These are phyloP conservation scores for Quillaja saponaria DNA, from an alignment of 306 rosid genomes.

Conservation along the genomic window DNA sequence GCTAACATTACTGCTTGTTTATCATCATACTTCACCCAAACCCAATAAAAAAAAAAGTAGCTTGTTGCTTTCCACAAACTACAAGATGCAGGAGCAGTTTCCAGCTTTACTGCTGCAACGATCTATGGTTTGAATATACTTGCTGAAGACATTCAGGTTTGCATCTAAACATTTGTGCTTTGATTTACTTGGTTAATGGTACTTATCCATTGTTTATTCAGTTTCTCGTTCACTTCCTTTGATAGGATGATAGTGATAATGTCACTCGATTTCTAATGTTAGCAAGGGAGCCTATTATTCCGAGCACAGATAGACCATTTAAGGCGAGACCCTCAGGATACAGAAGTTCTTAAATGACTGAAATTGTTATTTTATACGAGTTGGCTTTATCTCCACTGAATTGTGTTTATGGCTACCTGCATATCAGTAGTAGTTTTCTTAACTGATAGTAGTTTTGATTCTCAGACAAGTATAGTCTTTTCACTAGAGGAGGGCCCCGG, in stretches of 20 bases:
- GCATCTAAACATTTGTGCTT: slow-evolving; percentile 19
- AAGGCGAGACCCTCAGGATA: slow-evolving; percentile 53
- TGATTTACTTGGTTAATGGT: slow-evolving; percentile 5
- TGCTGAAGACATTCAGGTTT: slow-evolving; percentile 91
- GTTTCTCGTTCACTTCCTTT: slow-evolving; percentile 33
- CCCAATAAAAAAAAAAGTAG: slow-evolving; percentile 56
- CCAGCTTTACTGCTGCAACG: slow-evolving; percentile 76
- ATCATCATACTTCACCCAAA: slow-evolving; percentile 33
- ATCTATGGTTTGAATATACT: slow-evolving; percentile 81
- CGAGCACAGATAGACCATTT: slow-evolving; percentile 84
- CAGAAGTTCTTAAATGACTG: slow-evolving; percentile 7
- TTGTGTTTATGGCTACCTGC: slow-evolving; percentile 22
- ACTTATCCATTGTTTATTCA: slow-evolving; percentile 19
- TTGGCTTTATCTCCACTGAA: slow-evolving; percentile 3
- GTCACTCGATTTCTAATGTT: slow-evolving; percentile 87
- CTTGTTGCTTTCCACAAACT: slow-evolving; percentile 68
- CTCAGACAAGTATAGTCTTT: slow-evolving; percentile 93
- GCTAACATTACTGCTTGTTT: slow-evolving; percentile 16
- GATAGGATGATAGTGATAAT: slow-evolving; percentile 87
- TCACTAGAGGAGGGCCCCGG: slow-evolving; percentile 98
- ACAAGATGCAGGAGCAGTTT: slow-evolving; percentile 90
- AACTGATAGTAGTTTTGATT: slow-evolving; percentile 30
- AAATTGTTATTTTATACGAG: slow-evolving; percentile 19
- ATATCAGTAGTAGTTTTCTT: slow-evolving; percentile 8
- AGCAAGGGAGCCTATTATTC: slow-evolving; percentile 96